Conservation (phyloP, 345 rosid genomes). For the Theobroma cacao region DNA sequence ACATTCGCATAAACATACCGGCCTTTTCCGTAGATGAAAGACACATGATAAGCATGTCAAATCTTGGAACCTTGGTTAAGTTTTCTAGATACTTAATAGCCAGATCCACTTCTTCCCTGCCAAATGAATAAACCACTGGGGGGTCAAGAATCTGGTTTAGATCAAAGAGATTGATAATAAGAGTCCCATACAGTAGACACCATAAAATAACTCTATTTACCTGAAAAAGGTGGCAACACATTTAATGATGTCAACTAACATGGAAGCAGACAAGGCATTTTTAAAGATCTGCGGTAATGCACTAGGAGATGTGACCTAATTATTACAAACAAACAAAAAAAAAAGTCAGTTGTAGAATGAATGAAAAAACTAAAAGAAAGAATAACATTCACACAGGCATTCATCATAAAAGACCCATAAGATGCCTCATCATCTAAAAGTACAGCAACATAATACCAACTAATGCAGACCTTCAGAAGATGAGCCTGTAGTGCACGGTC, state of each 20-base stretch:
- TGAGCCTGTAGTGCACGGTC: constrained; percentile 51
- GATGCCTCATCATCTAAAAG: neutral
- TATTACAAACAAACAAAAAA: constrained; percentile 1
- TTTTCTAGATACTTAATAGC: constrained; percentile 69
- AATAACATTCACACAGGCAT: neutral
- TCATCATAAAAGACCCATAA: neutral
- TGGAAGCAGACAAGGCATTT: constrained; percentile 65
- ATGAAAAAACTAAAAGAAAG: neutral
- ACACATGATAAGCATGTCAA: constrained; percentile 69
- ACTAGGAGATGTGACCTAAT: constrained; percentile 67
- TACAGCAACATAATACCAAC: neutral
- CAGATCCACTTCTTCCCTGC: constrained; percentile 71
- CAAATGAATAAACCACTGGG: constrained; percentile 11
- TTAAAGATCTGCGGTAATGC: constrained; percentile 79
- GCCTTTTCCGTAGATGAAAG: constrained; percentile 69
- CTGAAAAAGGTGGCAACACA: constrained; percentile 63
- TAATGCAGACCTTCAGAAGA: constrained; percentile 64
- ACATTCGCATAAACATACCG: constrained; percentile 42
- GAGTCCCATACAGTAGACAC: neutral
- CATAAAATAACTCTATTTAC: constrained; percentile 39
- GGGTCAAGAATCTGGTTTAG: neutral
- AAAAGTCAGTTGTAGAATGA: neutral
- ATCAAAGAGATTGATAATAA: neutral
- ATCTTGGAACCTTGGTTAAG: constrained; percentile 86
- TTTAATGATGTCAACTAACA: constrained; percentile 68